A percentile compares a stretch with the other conserved stretches of the same genome.
These are phyloP conservation scores for Vachellia collinsii DNA, from an alignment of 306 rosid genomes.

Conservation along the genomic window DNA sequence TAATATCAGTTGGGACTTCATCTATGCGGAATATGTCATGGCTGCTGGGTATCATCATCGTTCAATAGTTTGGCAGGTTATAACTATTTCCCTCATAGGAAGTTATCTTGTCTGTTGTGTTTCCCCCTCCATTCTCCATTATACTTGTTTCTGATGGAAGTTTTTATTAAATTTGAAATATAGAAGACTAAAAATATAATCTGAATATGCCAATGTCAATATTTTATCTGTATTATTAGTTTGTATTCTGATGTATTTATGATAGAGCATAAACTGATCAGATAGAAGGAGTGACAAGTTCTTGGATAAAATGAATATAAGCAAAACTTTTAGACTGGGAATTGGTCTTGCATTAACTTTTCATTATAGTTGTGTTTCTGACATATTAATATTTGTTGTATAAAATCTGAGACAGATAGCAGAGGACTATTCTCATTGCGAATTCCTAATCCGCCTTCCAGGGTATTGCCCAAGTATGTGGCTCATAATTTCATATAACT, in stretches of 20 bases:
- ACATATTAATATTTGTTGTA: constrained; percentile 31
- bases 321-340: constrained; percentile 15
- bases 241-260: neutral
- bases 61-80: constrained; percentile 96
- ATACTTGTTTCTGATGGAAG: neutral
- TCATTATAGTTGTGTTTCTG: constrained; percentile 20
- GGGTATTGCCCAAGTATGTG: constrained; percentile 95
- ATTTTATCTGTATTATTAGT: neutral
- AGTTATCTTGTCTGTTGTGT: neutral
- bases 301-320: neutral
- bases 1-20: constrained; percentile 95
- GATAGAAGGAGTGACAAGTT: neutral
- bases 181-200: neutral
- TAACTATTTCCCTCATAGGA: constrained; percentile 29
- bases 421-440: constrained; percentile 96
- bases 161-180: neutral
- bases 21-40: constrained; percentile 96
- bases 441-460: constrained; percentile 94
- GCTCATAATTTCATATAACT: constrained; percentile 9
- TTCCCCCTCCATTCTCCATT: neutral
- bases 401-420: constrained; percentile 66
- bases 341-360: constrained; percentile 10
- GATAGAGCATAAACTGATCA: constrained; percentile 18
- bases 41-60: constrained; percentile 93
- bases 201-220: neutral